Base-by-base conservation (phyloP, 257 asterid genomes). In the Haberlea rhodopensis region DNA sequence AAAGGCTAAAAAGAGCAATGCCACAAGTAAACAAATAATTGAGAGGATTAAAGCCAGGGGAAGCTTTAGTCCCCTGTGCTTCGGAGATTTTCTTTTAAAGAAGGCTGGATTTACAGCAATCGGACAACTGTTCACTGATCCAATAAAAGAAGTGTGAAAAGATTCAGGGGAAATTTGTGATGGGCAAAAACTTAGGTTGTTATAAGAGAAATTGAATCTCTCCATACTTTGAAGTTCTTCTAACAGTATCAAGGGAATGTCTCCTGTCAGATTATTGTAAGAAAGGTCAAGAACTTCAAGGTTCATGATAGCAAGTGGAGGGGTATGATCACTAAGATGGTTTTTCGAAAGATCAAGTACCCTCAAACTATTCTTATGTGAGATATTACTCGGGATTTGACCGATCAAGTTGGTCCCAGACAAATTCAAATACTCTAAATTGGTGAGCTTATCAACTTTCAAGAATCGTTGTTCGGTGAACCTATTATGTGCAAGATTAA, bases 401-500 rank as follows among this genome's bases (percentile, higher is more conserved):
- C 97, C 97, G 62, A 84, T 55, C 83, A 92, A 72, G 83, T 80
- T 79, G 46, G 95, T 72, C 23, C 61, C 76, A 37, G 99, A 92
- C 71, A 92, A 57, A 73, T 92, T 92, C 68, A 92, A 85, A 79
- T 85, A 83, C 74, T 87, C 95, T 69, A 92, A 72, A 57, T 68
- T 68, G 63, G 79, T 60, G 54, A 84, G 82, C 76, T 60, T 52
- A 70, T 63, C 75, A 67, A 84, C 55, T 34, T 71, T 73, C 57
- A 76, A 72, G 67, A 89, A 84, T 2, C 59, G 70, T 53, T 87
- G 91, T 48, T 55, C 63, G 61, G 82, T 66, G 64, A 89, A 89
- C 77, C 99, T 84, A 72, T 92, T 92, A 76, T 74, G 64, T 32
- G 98, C 98, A 63, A 92, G 90, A 79, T 85, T 89, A 66, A 92